phyloP scores from a whole-genome alignment of 192 early-diverging fungal genomes.

The Lunasporangiospora selenospora region DNA sequence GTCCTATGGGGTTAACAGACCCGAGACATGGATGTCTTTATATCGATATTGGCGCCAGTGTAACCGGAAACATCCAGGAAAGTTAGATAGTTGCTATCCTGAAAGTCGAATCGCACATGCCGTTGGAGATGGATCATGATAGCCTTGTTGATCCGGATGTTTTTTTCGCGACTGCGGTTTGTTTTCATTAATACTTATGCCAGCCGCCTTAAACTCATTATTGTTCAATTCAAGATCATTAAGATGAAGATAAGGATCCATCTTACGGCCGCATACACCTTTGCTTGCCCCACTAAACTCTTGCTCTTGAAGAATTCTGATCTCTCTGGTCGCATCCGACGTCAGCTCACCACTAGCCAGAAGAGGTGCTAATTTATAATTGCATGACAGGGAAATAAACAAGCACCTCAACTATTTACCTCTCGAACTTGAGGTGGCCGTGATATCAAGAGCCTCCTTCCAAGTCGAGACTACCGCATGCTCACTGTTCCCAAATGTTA shows the following conservation, averaged over 20 bases:
- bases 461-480: too few species aligned
- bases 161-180: slow-evolving; percentile 6
- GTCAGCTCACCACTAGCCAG: slow-evolving; percentile 1
- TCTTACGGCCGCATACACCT: slow-evolving; percentile 10
- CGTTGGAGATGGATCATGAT: slow-evolving; percentile 8
- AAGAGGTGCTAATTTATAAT: neutral
- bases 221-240: slow-evolving; percentile 7
- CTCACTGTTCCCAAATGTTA: neutral
- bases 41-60: slow-evolving; percentile 6
- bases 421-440: too few species aligned
- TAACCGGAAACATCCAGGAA: slow-evolving; percentile 10
- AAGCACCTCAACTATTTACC: too few species aligned
- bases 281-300: slow-evolving; percentile 7
- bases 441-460: too few species aligned
- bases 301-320: slow-evolving; percentile 10
- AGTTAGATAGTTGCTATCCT: neutral
- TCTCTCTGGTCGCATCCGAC: slow-evolving; percentile 6
- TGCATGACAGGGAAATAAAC: slow-evolving; percentile 7
- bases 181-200: slow-evolving; percentile 4
- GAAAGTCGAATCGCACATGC: slow-evolving; percentile 1
- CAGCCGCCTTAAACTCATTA: slow-evolving; percentile 9
- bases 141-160: slow-evolving; percentile 6
- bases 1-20: neutral
- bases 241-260: slow-evolving; percentile 11
- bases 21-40: slow-evolving; percentile 4